A percentile compares a stretch with the other conserved stretches of the same genome.
Evolutionary conservation across 148 eudicot genomes (phyloP).

Genomic region (Nepenthes mirabilis): DNA sequence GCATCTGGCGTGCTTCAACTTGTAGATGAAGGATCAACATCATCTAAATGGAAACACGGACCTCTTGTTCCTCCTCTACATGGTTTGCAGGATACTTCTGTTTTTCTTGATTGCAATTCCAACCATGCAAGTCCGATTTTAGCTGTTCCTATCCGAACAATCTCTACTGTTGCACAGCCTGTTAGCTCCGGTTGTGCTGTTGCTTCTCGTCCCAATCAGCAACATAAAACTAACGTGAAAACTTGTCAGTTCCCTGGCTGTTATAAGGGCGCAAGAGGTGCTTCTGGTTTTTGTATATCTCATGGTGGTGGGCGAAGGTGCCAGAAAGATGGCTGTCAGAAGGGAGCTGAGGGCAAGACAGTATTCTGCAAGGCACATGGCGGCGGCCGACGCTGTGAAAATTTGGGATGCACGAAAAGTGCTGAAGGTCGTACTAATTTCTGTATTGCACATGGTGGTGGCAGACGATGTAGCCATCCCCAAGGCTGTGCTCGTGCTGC

Average conservation of each 20-base stretch:
- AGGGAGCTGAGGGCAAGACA: slow-evolving; percentile 77
- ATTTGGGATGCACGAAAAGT: slow-evolving; percentile 63
- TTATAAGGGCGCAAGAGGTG: slow-evolving; percentile 61
- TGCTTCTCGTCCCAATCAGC: slow-evolving; percentile 9
- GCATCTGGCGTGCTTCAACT: slow-evolving; percentile 17
- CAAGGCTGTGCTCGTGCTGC: slow-evolving; percentile 62
- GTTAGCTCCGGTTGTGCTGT: slow-evolving; percentile 13
- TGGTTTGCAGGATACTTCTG: slow-evolving; percentile 3
- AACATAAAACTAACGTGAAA: slow-evolving; percentile 32
- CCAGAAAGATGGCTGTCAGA: slow-evolving; percentile 42
- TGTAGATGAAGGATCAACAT: slow-evolving; percentile 66
- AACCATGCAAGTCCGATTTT: not conserved
- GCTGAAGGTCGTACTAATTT: slow-evolving; percentile 66
- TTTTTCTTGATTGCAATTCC: slow-evolving; percentile 3
- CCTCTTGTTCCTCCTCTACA: slow-evolving; percentile 22
- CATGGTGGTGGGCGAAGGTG: slow-evolving; percentile 81
- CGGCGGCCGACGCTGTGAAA: slow-evolving; percentile 58
- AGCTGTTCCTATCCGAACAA: slow-evolving; percentile 5
- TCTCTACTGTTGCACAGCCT: slow-evolving; percentile 1
- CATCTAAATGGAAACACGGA: slow-evolving; percentile 49
- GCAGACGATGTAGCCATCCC: slow-evolving; percentile 41
- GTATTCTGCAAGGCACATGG: slow-evolving; percentile 74
- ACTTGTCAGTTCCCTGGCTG: slow-evolving; percentile 49
- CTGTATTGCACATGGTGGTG: slow-evolving; percentile 82
- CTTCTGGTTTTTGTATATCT: slow-evolving; percentile 59